phyloP scores from a whole-genome alignment of 352 stramenopile genomes.

The Pythium utonaiense region DNA sequence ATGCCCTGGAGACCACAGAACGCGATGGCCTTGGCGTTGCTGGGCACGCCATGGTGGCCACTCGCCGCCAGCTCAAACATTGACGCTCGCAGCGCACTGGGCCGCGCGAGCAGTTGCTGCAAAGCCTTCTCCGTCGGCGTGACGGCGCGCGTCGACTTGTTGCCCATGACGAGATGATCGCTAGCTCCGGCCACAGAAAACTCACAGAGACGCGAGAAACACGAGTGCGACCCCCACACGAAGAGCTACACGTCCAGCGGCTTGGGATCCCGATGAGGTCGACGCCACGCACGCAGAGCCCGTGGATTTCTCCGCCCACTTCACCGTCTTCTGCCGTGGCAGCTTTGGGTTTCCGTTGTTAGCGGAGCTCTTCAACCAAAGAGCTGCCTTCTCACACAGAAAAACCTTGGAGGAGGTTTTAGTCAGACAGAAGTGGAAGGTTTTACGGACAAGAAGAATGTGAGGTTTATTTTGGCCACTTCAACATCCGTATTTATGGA shows the following conservation, averaged over 20 bases:
- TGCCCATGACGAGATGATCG: too few species aligned
- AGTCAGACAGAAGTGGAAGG: not conserved
- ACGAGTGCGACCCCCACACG: not conserved
- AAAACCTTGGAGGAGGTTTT: not conserved
- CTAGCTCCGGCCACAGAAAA: not conserved
- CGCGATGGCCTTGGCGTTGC: conserved; percentile 52
- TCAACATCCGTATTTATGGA: conserved; percentile 24
- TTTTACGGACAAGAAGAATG: not conserved
- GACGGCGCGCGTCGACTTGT: conserved; percentile 43
- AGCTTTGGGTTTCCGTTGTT: conserved; percentile 2
- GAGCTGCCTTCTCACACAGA: not conserved
- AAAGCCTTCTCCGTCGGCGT: conserved; percentile 39
- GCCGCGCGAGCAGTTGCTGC: conserved; percentile 34
- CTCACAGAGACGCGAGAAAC: not conserved
- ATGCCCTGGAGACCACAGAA: conserved; percentile 63
- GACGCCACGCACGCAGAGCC: not conserved
- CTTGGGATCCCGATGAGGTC: not conserved
- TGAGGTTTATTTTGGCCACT: conserved; percentile 6
- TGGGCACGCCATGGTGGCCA: conserved; percentile 68
- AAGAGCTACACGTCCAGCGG: not conserved
- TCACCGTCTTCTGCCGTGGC: not conserved
- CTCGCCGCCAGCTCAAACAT: conserved; percentile 48
- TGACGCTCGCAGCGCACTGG: conserved; percentile 31
- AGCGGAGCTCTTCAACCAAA: conserved; percentile 16
- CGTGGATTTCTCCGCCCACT: not conserved